Percentiles rank a stretch among this genome's conserved stretches.
Conservation (phyloP, 2,329 filamentous ascomycete species). For the Botryotinia calthae region DNA sequence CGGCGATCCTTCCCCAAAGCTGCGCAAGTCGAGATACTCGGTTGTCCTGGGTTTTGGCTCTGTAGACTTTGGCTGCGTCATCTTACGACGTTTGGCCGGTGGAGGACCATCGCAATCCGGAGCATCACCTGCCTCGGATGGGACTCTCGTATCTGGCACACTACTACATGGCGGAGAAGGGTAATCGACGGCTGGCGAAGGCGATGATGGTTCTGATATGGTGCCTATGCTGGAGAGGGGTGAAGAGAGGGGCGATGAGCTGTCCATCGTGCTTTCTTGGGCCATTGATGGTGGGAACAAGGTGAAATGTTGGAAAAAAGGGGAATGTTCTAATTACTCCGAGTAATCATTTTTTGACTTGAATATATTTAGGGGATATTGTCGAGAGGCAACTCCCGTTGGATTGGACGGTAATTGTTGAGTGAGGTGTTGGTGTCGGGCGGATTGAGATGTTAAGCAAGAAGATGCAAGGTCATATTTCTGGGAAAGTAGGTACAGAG, state of each 20-base stretch:
- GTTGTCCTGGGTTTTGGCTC: conserved; percentile 66
- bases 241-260: conserved; percentile 36
- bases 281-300: neutral
- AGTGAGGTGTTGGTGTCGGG: neutral
- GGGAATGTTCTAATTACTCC: conserved; percentile 16
- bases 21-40: conserved; percentile 72
- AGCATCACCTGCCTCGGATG: conserved; percentile 28
- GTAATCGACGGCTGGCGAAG: conserved; percentile 34
- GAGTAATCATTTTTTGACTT: conserved; percentile 19
- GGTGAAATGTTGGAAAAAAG: neutral
- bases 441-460: neutral
- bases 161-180: conserved; percentile 36
- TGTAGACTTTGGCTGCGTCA: conserved; percentile 47
- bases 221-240: conserved; percentile 40
- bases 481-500: neutral
- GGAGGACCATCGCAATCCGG: conserved; percentile 55
- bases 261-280: conserved; percentile 18
- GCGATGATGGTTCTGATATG: conserved; percentile 36
- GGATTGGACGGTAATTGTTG: neutral
- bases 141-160: conserved; percentile 29
- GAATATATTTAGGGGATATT: neutral
- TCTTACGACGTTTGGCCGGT: conserved; percentile 73
- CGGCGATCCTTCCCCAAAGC: conserved; percentile 45
- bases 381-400: neutral
- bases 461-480: neutral